Percentiles rank a stretch among this genome's conserved stretches.
Conservation (phyloP, 2,329 filamentous ascomycete species). For the Fonsecaea pedrosoi region DNA sequence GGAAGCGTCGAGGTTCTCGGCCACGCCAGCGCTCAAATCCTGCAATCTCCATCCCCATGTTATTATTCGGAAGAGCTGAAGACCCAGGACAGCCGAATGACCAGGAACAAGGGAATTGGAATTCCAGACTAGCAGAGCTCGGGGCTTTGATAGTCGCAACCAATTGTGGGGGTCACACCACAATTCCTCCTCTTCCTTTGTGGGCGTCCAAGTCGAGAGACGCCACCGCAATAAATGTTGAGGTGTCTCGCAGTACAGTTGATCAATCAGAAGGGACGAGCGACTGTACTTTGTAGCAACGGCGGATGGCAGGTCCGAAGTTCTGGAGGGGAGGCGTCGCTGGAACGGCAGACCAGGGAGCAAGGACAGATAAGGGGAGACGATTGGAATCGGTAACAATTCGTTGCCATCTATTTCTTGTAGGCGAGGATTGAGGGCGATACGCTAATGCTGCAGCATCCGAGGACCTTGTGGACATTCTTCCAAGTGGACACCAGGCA, state of each 20-base stretch:
- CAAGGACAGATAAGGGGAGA: not conserved
- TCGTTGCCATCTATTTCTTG: not conserved
- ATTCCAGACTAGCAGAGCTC: not conserved
- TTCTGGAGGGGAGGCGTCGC: not conserved
- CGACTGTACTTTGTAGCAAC: not conserved
- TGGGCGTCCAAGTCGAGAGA: not conserved
- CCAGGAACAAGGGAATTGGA: not conserved
- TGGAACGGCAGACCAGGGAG: not conserved
- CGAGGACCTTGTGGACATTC: not conserved
- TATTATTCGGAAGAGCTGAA: not conserved
- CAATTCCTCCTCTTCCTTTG: not conserved
- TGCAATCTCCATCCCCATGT: not conserved
- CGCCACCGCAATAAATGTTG: not conserved
- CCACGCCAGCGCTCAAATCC: not conserved
- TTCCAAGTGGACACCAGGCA: not conserved
- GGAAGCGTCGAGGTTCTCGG: constrained; percentile 3
- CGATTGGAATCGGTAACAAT: not conserved
- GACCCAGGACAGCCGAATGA: not conserved
- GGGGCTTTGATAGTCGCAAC: not conserved
- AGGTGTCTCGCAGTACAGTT: not conserved
- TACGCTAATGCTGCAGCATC: constrained; percentile 4
- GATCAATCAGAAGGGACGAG: not conserved
- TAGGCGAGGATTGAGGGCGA: not conserved
- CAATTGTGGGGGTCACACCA: not conserved
- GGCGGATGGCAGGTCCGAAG: not conserved